Percentiles rank a stretch among this genome's conserved stretches.
These are phyloP conservation scores for Leccinum barrowsii DNA, from an alignment of 768 basidiomycete species.

Conservation along the genomic window DNA sequence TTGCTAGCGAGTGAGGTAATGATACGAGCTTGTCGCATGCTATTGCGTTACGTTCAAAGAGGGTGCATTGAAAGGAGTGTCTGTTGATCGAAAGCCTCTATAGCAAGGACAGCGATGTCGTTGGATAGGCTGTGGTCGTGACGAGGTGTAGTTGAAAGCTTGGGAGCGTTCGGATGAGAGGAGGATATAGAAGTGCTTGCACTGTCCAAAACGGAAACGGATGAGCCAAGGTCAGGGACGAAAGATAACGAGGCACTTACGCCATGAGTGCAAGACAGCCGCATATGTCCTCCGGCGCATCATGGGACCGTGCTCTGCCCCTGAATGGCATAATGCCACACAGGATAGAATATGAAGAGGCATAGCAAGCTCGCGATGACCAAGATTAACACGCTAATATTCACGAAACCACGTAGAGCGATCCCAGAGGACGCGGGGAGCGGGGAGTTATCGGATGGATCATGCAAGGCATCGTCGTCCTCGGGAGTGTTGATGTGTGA, in stretches of 20 bases:
- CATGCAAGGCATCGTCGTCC: constrained; percentile 77
- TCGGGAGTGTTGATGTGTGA: constrained; percentile 55
- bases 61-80: constrained; percentile 1
- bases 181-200: not conserved
- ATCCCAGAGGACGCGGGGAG: constrained; percentile 24
- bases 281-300: not conserved
- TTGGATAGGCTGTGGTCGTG: not conserved
- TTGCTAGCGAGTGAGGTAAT: constrained; percentile 5
- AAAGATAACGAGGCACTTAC: constrained; percentile 7
- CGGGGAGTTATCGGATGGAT: constrained; percentile 40
- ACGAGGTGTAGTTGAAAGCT: not conserved
- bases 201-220: not conserved
- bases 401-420: constrained; percentile 53
- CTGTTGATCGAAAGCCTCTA: not conserved
- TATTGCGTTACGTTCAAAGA: not conserved
- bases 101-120: not conserved
- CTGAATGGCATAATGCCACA: constrained; percentile 37
- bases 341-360: constrained; percentile 83
- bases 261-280: not conserved
- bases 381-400: constrained; percentile 64
- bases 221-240: not conserved
- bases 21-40: not conserved
- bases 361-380: constrained; percentile 59
- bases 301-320: constrained; percentile 4
- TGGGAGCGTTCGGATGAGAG: constrained; percentile 1